Evolutionary conservation across 306 rosid genomes (phyloP), one percentile per base, ranked within the genome.

Genomic region (Corylus heterophylla): DNA sequence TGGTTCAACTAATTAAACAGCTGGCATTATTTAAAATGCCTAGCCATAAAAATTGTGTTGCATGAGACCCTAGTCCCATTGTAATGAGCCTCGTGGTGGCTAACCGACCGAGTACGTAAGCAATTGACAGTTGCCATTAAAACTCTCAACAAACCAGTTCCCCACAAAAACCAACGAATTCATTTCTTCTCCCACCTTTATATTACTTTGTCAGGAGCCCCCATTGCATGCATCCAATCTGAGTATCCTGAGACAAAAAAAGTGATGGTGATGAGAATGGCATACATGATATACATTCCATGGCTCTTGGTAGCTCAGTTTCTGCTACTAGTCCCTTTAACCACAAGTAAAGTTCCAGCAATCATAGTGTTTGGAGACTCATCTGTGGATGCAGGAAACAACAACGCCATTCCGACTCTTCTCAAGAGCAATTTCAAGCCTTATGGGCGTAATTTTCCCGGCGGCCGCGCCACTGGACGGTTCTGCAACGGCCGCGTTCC

Each of bases 331-430:
- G 63, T 69, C 10, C 44, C 87, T 25, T 66, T 35, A 64, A 42
- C 11, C 47, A 70, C 25, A 69, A 73, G 79, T 3, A 78, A 75
- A 25, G 75, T 88, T 69, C 87, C 91, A 2, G 89, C 91, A n/a
- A 54, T 88, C 12, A 80, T 85, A 16, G 91, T 88, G 29, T 88
- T 88, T 58, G 91, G 91, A 61, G 91, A 88, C 66, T 88, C 91
- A 2, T 3, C 91, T 2, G 91, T 88, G 76, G 91, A 88, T 64
- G 63, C 91, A 0, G 91, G 91, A 0, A 88, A 88, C 54, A 88
- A 88, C 85, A 88, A 88, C 74, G 73, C 3, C 9, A 54, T 82
- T 56, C 3, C 49, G 5, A 88, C 91, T 9, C 1, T 78, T 17
- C 79, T 84, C 47, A 85, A 80, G 84, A 88, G 91, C 47, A 83